Percentiles rank a stretch among this genome's conserved stretches.
Evolutionary conservation across 1,139 yeast species (phyloP).

Genomic region (Schwanniomyces etchellsii): DNA sequence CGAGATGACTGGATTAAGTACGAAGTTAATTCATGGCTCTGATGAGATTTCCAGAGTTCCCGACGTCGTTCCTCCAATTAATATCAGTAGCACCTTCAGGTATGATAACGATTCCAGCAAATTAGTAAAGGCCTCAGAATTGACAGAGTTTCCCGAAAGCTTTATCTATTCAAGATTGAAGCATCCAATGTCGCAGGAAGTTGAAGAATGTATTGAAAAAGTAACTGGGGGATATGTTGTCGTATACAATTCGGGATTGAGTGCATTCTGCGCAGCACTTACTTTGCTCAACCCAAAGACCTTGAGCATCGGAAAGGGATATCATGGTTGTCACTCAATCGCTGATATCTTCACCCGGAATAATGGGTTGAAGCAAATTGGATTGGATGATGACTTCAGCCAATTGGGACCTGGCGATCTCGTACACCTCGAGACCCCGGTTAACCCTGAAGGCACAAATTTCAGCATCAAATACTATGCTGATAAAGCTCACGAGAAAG

Average conservation of each 20-base stretch:
- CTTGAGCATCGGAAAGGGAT: slow-evolving; percentile 72
- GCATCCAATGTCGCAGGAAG: slow-evolving; percentile 66
- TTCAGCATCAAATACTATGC: slow-evolving; percentile 60
- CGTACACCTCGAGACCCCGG: slow-evolving; percentile 81
- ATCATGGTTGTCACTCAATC: slow-evolving; percentile 79
- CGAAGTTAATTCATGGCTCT: slow-evolving; percentile 59
- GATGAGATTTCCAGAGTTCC: slow-evolving; percentile 37
- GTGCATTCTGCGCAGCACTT: slow-evolving; percentile 77
- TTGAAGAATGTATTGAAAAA: slow-evolving; percentile 60
- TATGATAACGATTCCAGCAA: slow-evolving; percentile 56
- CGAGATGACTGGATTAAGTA: slow-evolving; percentile 24
- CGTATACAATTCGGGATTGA: slow-evolving; percentile 67
- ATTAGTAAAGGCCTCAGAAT: slow-evolving; percentile 38
- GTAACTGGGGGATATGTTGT: slow-evolving; percentile 54
- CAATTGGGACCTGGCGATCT: slow-evolving; percentile 64
- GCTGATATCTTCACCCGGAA: slow-evolving; percentile 58
- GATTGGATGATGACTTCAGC: slow-evolving; percentile 44
- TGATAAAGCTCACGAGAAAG: slow-evolving; percentile 59
- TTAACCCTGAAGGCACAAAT: slow-evolving; percentile 78
- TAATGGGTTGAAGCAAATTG: slow-evolving; percentile 48
- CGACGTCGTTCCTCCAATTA: slow-evolving; percentile 78
- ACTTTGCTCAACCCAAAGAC: slow-evolving; percentile 68
- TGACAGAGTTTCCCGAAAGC: slow-evolving; percentile 7
- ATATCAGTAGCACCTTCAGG: slow-evolving; percentile 71
- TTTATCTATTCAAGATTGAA: slow-evolving; percentile 60